Conservation (phyloP, 2,329 filamentous ascomycete species). For the Xylariaceae sp. region DNA sequence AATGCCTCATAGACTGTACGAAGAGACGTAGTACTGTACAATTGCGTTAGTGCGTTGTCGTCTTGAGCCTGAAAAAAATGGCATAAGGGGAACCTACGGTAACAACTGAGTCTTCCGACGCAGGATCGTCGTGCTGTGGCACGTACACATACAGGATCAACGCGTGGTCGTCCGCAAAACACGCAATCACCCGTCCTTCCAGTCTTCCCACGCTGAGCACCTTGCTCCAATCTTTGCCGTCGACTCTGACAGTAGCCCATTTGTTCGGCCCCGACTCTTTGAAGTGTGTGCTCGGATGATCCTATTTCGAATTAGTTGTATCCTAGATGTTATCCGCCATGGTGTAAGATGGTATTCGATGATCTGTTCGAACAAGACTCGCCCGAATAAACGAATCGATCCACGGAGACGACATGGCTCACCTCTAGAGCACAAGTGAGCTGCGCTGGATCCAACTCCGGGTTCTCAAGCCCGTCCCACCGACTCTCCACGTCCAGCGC, state of each 20-base stretch:
- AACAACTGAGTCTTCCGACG: slow-evolving; percentile 66
- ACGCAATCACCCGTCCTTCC: slow-evolving; percentile 89
- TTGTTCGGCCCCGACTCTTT: slow-evolving; percentile 70
- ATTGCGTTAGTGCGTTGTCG: slow-evolving; percentile 7
- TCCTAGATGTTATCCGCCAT: neutral
- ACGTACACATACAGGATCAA: slow-evolving; percentile 82
- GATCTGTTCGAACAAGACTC: too few relatives aligned
- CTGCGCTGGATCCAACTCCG: slow-evolving; percentile 75
- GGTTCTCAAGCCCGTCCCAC: slow-evolving; percentile 84
- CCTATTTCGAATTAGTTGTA: slow-evolving; percentile 21
- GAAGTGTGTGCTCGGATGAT: slow-evolving; percentile 80
- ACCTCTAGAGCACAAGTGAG: slow-evolving; percentile 62
- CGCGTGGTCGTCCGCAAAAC: slow-evolving; percentile 76
- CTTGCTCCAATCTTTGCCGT: slow-evolving; percentile 89
- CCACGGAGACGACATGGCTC: neutral
- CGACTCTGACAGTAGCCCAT: slow-evolving; percentile 87
- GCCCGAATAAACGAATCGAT: too few relatives aligned
- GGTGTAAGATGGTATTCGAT: too few relatives aligned
- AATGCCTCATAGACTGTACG: slow-evolving; percentile 15
- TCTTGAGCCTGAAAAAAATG: neutral
- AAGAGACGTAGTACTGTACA: slow-evolving; percentile 27
- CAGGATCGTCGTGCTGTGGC: slow-evolving; percentile 62
- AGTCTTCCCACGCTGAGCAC: slow-evolving; percentile 90
- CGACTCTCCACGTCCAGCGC: slow-evolving; percentile 78
- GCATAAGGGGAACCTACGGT: slow-evolving; percentile 54